Base-by-base conservation (phyloP, 2,329 filamentous ascomycete genomes). In the Ophidiomyces ophidiicola region DNA sequence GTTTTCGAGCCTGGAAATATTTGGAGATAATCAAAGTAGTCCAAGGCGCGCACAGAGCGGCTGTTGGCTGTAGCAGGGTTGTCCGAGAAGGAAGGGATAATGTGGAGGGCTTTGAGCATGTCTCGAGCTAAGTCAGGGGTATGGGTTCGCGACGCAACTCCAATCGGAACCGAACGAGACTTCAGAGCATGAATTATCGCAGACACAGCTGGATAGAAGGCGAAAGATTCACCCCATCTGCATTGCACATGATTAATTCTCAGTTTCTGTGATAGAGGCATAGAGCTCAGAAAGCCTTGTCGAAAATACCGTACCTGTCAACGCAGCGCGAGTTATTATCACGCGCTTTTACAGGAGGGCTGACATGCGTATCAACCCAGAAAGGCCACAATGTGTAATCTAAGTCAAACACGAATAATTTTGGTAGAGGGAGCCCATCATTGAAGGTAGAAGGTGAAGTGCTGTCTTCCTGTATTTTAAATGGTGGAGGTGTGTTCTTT, bases 361-460 rank as follows among this genome's bases (percentile, higher is more conserved):
- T 75, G 51, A 90, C 81, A 62, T 94, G 87, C 3, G 86, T 94
- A 66, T 96, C 90, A 1, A 93, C 80, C 88, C 88, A 96, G 64
- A 94, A 94, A 3, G 87, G 86, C 90, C 88, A 96, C n/a, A 96
- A 71, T 0, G 90, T 96, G 69, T 94, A 96, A 69, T 96, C 88
- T 46, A 96, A 76, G 59, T 96, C 90, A 64, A 96, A 94, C 47
- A 90, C 82, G 51, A 96, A 72, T 49, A 94, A 71, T 45, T 79
- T 77, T 0, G 87, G 87, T 1, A 94, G 72, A 0, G 85, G 82
- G 0, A 77, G 72, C 29, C 75, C 70, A 49, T 80, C 76, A 44
- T 63, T 74, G 60, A 80, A 76, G 8, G 73, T 77, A 11, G 64
- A 57, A 3, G 72, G 72, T 46, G 59, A 57, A 26, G 63, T 39